A percentile compares a stretch with the other conserved stretches of the same genome.
phyloP scores from a whole-genome alignment of 192 early-diverging fungal genomes.

The Tieghemiomyces parasiticus region DNA sequence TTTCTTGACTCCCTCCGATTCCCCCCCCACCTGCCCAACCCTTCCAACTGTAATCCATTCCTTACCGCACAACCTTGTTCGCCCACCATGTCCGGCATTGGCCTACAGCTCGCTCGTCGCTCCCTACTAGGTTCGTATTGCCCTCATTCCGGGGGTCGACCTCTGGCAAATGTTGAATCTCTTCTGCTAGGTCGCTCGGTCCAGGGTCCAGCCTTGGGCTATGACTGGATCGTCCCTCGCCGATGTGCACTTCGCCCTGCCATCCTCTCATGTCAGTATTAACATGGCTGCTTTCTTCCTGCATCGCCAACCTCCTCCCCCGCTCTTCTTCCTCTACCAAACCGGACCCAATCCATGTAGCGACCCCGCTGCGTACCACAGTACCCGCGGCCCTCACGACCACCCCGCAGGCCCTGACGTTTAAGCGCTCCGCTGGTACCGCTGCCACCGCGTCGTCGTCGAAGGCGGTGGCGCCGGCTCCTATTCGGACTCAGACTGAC shows the following conservation, averaged over 20 bases:
- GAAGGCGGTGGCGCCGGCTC: neutral
- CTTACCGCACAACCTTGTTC: neutral
- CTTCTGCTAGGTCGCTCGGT: neutral
- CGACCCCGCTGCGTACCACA: neutral
- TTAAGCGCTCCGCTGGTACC: neutral
- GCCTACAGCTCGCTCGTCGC: neutral
- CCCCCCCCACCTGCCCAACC: too few relatives aligned
- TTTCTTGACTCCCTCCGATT: too few relatives aligned
- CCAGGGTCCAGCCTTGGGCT: neutral
- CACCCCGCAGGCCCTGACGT: neutral
- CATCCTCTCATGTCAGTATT: neutral
- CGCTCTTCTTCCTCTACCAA: too few relatives aligned
- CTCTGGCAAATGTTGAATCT: too few relatives aligned
- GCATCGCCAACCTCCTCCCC: too few relatives aligned
- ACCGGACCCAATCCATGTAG: neutral
- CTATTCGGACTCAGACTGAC: neutral
- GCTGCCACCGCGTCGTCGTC: neutral
- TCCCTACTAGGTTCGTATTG: neutral
- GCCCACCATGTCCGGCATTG: neutral
- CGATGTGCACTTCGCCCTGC: neutral
- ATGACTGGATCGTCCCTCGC: neutral
- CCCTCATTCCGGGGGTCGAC: neutral
- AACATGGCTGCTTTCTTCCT: neutral
- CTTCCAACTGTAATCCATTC: too few relatives aligned
- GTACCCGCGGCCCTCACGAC: neutral